Evolutionary conservation across 441 rosid species (phyloP).

Genomic region (Monsonia emarginata): DNA sequence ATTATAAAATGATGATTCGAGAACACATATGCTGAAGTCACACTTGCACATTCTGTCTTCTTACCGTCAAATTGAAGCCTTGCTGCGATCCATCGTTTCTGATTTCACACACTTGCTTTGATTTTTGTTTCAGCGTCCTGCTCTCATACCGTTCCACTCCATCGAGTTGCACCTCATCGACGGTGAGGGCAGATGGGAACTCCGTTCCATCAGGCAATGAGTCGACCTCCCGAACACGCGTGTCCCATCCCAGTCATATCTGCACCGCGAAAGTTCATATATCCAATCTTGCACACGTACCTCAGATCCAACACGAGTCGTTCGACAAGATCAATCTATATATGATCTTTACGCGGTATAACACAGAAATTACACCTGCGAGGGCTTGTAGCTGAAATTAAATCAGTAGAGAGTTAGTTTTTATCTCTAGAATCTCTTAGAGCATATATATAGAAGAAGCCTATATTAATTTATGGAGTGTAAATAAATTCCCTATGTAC

Average conservation of each 20-base stretch:
- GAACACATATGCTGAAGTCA: too few relatives aligned
- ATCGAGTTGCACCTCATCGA: constrained; percentile 78
- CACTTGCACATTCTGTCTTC: not conserved
- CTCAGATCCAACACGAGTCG: too few relatives aligned
- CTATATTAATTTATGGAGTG: not conserved
- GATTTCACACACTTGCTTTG: not conserved
- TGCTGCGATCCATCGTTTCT: not conserved
- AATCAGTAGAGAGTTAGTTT: too few relatives aligned
- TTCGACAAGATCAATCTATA: not conserved
- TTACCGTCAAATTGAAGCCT: too few relatives aligned
- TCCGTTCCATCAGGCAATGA: constrained; percentile 65
- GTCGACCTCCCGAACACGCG: constrained; percentile 2
- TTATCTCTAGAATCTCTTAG: not conserved
- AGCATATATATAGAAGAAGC: not conserved
- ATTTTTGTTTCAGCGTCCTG: constrained; percentile 64
- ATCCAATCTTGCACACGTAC: too few relatives aligned
- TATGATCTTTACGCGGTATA: not conserved
- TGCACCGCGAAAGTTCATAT: too few relatives aligned
- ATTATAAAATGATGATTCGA: too few relatives aligned
- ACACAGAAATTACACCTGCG: not conserved
- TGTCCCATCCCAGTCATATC: not conserved
- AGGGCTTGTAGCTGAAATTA: not conserved
- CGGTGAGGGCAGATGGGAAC: constrained; percentile 98
- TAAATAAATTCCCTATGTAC: not conserved
- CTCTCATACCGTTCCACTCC: constrained; percentile 85